phyloP scores from a whole-genome alignment of 345 rosid genomes.

The Lepidium sativum region DNA sequence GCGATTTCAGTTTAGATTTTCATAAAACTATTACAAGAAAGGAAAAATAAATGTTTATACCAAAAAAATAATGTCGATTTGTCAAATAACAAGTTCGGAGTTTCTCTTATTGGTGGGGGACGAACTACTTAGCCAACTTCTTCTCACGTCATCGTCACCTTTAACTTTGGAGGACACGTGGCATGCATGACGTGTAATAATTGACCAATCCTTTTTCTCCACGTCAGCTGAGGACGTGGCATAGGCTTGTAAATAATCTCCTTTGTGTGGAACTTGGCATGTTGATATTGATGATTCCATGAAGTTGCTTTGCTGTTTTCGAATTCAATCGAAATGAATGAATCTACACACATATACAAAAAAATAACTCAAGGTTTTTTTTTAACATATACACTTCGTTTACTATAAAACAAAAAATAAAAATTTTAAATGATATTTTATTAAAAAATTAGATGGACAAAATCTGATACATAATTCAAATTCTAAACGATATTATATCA shows the following conservation, averaged over 20 bases:
- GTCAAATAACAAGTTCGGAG: not conserved
- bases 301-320: conserved; percentile 10
- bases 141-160: conserved; percentile 10
- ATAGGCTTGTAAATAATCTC: conserved; percentile 23
- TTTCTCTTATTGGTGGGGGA: not conserved
- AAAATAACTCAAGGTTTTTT: too few species aligned
- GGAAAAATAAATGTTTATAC: not conserved
- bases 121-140: not conserved
- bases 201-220: conserved; percentile 71
- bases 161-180: conserved; percentile 30
- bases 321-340: conserved; percentile 22
- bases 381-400: too few species aligned
- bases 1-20: not conserved
- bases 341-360: conserved; percentile 2
- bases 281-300: not conserved
- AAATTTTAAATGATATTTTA: too few species aligned
- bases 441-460: too few species aligned
- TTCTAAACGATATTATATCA: too few species aligned
- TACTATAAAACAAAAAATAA: too few species aligned
- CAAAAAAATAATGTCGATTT: not conserved
- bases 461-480: too few species aligned
- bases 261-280: not conserved
- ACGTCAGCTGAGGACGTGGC: conserved; percentile 46
- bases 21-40: not conserved
- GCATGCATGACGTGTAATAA: conserved; percentile 44